Evolutionary conservation across 2,329 filamentous ascomycete genomes (phyloP), one percentile per base, ranked within the genome.

Genomic region (Talaromyces albobiverticillius): DNA sequence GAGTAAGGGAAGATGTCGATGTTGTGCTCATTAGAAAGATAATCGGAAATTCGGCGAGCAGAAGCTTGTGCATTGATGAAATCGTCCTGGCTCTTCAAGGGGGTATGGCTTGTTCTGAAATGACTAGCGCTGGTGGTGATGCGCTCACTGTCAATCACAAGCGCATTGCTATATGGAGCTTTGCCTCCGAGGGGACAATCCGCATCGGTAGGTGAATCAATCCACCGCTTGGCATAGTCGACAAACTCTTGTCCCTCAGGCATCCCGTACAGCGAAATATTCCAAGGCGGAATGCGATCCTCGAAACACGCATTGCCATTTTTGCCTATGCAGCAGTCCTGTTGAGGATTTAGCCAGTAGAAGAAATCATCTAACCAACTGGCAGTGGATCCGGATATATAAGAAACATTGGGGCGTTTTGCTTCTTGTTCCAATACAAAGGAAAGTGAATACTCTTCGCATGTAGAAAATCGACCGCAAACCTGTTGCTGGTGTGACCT

Each of bases 331-430:
- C 89, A 96, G 74, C 84, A 85, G 42, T 91, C 88, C 41, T 90
- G 82, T 49, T 85, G 82, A 0, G 94, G 94, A 62, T 97, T 95
- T n/a, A 97, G 77, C 93, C 94, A 99, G 56, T 90, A 82, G 73
- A 97, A 90, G 74, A 90, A 97, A 67, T 99, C 94, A 61, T 99
- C 94, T 16, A 99, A 82, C 94, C 94, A 99, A 70, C 89, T 96
- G 3, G 95, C 94, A 0, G 93, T 86, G 0, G 91, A 88, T 9
- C 92, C 86, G 6, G 90, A 82, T 61, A 99, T 90, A 70, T 91
- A 97, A 1, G 91, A 96, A 1, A 93, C 79, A 6, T 95, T 83
- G 0, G 91, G 82, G 34, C 94, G 84, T 75, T 96, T 97, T 10
- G 94, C 85, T 74, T 99, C 95, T 62, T 94, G 89, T 68, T 99